Base-by-base conservation (phyloP, 202 grass and related monocot species). In the Setaria italica region DNA sequence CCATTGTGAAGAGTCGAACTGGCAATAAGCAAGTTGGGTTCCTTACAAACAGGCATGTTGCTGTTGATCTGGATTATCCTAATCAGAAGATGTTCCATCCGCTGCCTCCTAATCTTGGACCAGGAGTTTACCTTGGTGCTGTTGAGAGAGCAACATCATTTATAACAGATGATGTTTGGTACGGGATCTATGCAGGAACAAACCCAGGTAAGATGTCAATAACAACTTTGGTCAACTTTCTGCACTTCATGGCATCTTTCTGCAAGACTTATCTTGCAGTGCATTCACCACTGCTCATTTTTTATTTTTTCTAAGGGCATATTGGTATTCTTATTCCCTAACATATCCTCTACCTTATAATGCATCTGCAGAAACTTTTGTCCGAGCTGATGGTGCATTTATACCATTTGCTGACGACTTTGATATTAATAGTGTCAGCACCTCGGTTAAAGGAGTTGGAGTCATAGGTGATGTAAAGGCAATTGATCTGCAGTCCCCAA, bases 81-180 rank as follows among this genome's bases (percentile, higher is more conserved):
- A 93, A 91, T 77, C 94, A 96, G 78, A 96, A 96, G 47, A 86
- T 86, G 85, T 86, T 86, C 68, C 85, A 86, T 66, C 85, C 85
- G 9, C 62, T 86, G 67, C 94, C 94, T 39, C 89, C 94, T 42
- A 96, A 96, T 84, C 91, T 96, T 64, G 94, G 94, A 30, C 94
- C 91, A 75, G 94, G 94, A 81, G 94, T 96, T 84, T 96, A 96
- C 85, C 64, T 96, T 47, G 94, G 94, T 11, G 91, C 94, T 65
- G 94, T 96, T 7, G 94, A 94, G 86, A 90, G 91, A 85, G 91
- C 94, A 56, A 92, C 94, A 35, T 97, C 92, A 17, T 97, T 97
- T 86, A 97, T 97, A 59, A 92, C 91, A 59, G 94, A 94, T 89
- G 94, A 94, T 87, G 90, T 97, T 88, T 97, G 94, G 94, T 97